These are phyloP conservation scores for Colletotrichum tamarilloi DNA, from an alignment of 2,329 filamentous ascomycete species.

Conservation along the genomic window DNA sequence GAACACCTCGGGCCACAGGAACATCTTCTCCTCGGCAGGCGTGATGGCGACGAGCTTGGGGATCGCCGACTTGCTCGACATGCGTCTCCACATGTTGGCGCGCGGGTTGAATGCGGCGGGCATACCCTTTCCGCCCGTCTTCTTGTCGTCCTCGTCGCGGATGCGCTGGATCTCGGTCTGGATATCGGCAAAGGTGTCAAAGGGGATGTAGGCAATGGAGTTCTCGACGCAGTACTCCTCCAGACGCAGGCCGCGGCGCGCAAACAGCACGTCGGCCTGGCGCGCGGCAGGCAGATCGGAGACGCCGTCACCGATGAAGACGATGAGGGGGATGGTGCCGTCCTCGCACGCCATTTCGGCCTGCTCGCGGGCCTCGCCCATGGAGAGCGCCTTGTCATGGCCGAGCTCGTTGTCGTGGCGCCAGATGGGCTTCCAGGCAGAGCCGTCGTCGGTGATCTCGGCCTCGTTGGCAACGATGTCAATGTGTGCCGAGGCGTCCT, in stretches of 20 bases:
- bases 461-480: slow-evolving; percentile 77
- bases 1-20: slow-evolving; percentile 71
- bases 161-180: slow-evolving; percentile 69
- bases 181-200: slow-evolving; percentile 75
- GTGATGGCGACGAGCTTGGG: slow-evolving; percentile 44
- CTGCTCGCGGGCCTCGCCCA: slow-evolving; percentile 68
- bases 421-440: slow-evolving; percentile 74
- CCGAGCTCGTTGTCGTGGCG: slow-evolving; percentile 72
- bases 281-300: slow-evolving; percentile 74
- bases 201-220: slow-evolving; percentile 68
- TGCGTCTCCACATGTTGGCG: slow-evolving; percentile 75
- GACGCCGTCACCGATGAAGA: slow-evolving; percentile 78
- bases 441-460: slow-evolving; percentile 66
- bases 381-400: slow-evolving; percentile 74
- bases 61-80: slow-evolving; percentile 67
- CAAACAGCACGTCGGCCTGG: slow-evolving; percentile 76
- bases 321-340: slow-evolving; percentile 72
- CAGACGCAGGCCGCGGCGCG: slow-evolving; percentile 70
- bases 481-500: slow-evolving; percentile 68
- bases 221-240: slow-evolving; percentile 76
- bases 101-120: slow-evolving; percentile 74
- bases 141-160: slow-evolving; percentile 67
- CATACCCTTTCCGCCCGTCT: slow-evolving; percentile 69
- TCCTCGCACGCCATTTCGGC: slow-evolving; percentile 67
- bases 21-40: slow-evolving; percentile 70